Percentiles rank a stretch among this genome's conserved stretches.
These are phyloP conservation scores for Alternaria dauci DNA, from an alignment of 2,329 filamentous ascomycete genomes.

Conservation along the genomic window DNA sequence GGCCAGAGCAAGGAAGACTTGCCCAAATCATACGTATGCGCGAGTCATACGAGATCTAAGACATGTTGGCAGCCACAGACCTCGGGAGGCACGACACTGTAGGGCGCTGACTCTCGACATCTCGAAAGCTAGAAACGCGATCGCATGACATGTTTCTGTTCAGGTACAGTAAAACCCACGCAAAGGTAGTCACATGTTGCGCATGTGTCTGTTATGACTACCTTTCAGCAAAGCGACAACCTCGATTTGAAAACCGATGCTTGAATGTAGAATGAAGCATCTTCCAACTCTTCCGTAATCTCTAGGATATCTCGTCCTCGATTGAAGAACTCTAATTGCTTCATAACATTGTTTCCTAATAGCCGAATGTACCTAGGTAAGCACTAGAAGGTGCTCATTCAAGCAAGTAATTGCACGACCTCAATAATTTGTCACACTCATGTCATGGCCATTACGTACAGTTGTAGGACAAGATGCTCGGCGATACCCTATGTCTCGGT, in stretches of 20 bases:
- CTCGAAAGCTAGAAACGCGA: background rate
- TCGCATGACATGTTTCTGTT: background rate
- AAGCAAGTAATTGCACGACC: background rate
- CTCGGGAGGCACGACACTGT: background rate
- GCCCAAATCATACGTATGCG: background rate
- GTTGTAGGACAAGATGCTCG: background rate
- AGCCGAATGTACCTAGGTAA: background rate
- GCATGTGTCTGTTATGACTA: background rate
- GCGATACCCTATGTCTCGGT: background rate
- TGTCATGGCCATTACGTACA: background rate
- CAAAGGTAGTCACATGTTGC: background rate
- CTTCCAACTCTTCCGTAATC: background rate
- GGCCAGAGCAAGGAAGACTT: background rate
- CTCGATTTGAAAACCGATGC: background rate
- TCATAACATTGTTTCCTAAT: background rate
- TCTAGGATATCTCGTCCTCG: background rate
- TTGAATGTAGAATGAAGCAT: background rate
- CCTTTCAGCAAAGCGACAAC: background rate
- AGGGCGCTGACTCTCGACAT: background rate
- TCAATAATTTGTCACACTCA: background rate
- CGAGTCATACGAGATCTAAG: background rate
- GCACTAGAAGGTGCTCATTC: background rate
- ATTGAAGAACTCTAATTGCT: background rate
- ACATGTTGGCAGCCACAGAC: background rate
- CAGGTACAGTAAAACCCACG: background rate